A percentile compares a stretch with the other conserved stretches of the same genome.
These are phyloP conservation scores for Malus domestica DNA, from an alignment of 306 rosid species.

Conservation along the genomic window DNA sequence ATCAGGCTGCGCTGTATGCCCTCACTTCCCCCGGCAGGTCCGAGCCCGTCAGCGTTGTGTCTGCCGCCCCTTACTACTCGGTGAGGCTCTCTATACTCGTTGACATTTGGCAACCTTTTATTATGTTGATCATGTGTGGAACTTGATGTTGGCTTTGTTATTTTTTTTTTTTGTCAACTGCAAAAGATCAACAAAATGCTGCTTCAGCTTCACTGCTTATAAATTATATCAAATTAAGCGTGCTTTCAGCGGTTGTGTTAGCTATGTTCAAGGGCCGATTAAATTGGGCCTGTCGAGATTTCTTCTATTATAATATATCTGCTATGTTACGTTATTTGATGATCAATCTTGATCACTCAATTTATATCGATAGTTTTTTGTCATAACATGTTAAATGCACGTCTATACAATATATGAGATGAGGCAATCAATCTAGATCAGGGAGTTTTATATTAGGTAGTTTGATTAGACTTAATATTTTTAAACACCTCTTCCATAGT, in stretches of 20 bases:
- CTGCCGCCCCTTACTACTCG: conserved; percentile 75
- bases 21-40: conserved; percentile 33
- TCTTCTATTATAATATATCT: too few species aligned
- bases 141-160: neutral
- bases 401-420: too few species aligned
- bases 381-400: neutral
- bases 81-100: conserved; percentile 21
- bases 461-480: too few species aligned
- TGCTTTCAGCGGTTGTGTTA: neutral
- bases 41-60: conserved; percentile 45
- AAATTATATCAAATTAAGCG: neutral
- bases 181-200: neutral
- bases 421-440: too few species aligned
- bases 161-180: neutral
- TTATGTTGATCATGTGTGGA: neutral
- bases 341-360: too few species aligned
- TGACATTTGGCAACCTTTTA: neutral
- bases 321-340: neutral
- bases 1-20: conserved; percentile 56
- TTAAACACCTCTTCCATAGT: conserved; percentile 3
- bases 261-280: neutral
- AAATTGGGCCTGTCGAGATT: too few species aligned
- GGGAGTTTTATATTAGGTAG: too few species aligned
- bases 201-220: neutral
- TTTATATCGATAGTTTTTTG: too few species aligned